These are phyloP conservation scores for Clarireedia sp. DNA, from an alignment of 2,329 filamentous ascomycete genomes.

Conservation along the genomic window DNA sequence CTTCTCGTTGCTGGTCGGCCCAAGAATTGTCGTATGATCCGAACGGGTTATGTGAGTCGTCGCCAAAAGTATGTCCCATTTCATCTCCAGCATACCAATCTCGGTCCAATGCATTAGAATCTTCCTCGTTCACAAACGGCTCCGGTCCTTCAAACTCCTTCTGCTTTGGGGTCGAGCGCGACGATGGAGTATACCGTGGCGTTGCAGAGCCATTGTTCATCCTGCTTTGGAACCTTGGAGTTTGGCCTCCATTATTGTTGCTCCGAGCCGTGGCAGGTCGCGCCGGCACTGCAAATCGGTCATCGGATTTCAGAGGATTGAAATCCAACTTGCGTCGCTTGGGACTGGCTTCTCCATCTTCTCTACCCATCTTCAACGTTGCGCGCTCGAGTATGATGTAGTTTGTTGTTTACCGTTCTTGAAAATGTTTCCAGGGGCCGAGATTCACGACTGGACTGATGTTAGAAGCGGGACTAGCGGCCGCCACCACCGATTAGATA, in stretches of 20 bases:
- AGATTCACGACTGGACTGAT: background rate
- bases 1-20: slow-evolving; percentile 65
- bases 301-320: slow-evolving; percentile 43
- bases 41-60: slow-evolving; percentile 90
- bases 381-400: background rate
- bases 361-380: slow-evolving; percentile 32
- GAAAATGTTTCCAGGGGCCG: background rate
- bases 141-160: slow-evolving; percentile 55
- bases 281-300: slow-evolving; percentile 41
- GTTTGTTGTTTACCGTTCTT: background rate
- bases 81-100: slow-evolving; percentile 93
- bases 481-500: slow-evolving; percentile 8
- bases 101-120: slow-evolving; percentile 69
- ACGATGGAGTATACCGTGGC: slow-evolving; percentile 29
- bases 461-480: background rate
- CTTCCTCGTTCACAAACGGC: slow-evolving; percentile 54
- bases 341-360: slow-evolving; percentile 39
- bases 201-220: slow-evolving; percentile 26
- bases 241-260: slow-evolving; percentile 20
- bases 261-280: slow-evolving; percentile 20
- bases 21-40: slow-evolving; percentile 65
- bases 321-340: slow-evolving; percentile 61
- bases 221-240: slow-evolving; percentile 34
- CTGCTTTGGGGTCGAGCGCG: slow-evolving; percentile 39
- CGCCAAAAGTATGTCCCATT: slow-evolving; percentile 74